phyloP scores from a whole-genome alignment of 306 rosid species.

The Fragaria nilgerrensis region DNA sequence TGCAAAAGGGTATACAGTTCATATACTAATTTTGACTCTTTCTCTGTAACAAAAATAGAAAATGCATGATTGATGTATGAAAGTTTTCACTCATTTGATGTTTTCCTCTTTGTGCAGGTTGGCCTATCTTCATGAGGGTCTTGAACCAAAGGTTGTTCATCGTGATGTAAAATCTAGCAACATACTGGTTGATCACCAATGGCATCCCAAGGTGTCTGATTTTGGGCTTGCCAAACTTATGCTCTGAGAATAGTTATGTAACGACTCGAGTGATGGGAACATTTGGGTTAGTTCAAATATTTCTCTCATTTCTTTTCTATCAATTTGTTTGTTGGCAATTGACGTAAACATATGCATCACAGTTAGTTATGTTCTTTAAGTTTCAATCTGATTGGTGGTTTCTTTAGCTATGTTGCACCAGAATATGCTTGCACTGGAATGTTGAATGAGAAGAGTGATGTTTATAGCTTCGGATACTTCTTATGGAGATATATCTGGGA shows the following conservation, averaged over 20 bases:
- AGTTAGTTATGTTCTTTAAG: background rate
- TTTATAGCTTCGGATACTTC: slow-evolving; percentile 93
- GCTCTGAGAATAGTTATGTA: slow-evolving; percentile 84
- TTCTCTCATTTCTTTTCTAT: slow-evolving; percentile 6
- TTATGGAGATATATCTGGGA: slow-evolving; percentile 90
- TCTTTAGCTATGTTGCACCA: slow-evolving; percentile 92
- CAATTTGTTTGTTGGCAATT: no score
- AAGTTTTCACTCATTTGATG: slow-evolving; percentile 22
- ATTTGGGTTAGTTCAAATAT: slow-evolving; percentile 74
- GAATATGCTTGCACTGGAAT: slow-evolving; percentile 99
- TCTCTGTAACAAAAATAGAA: background rate
- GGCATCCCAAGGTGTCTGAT: slow-evolving; percentile 95
- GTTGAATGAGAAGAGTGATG: slow-evolving; percentile 94
- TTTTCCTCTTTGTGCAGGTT: slow-evolving; percentile 51
- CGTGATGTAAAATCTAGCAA: slow-evolving; percentile 96
- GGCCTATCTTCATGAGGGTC: slow-evolving; percentile 99
- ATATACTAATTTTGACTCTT: background rate
- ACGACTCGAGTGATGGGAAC: slow-evolving; percentile 99
- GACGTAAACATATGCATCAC: background rate
- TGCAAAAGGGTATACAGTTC: slow-evolving; percentile 79
- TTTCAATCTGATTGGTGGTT: slow-evolving; percentile 22
- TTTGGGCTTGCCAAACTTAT: slow-evolving; percentile 96
- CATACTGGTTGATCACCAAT: slow-evolving; percentile 84
- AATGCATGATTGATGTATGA: slow-evolving; percentile 11
- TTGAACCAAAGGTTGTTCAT: slow-evolving; percentile 98